Conservation (phyloP, 106 monocot genomes). For the Dendrobium nobile region DNA sequence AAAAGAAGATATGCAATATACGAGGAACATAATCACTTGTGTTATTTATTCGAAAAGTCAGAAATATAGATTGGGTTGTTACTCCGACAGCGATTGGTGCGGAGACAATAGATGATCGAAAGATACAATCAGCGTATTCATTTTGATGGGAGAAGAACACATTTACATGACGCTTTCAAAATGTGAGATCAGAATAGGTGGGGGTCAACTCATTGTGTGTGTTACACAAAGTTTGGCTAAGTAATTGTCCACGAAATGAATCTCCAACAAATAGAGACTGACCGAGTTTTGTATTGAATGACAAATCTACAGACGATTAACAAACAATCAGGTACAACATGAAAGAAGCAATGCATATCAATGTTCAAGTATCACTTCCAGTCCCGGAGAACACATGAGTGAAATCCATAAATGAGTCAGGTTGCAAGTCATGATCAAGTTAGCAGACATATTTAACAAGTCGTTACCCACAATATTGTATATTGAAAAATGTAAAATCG, state of each 20-base stretch:
- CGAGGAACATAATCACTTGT: conserved; percentile 1
- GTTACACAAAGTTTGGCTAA: neutral
- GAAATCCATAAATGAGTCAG: too few species aligned
- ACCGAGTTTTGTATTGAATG: neutral
- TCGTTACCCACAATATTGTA: neutral
- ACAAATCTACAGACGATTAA: too few species aligned
- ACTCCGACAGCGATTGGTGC: neutral
- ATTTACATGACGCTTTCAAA: neutral
- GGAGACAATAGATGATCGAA: too few species aligned
- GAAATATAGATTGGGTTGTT: neutral
- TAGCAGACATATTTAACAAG: neutral
- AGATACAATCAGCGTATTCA: neutral
- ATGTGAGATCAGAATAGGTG: neutral
- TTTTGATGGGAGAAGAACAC: neutral
- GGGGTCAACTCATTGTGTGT: neutral
- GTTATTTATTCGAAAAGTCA: too few species aligned
- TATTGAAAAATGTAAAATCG: too few species aligned
- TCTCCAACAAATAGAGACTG: neutral
- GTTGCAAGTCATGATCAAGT: too few species aligned
- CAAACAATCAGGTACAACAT: too few species aligned
- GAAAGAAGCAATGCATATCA: too few species aligned
- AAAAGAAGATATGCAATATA: neutral
- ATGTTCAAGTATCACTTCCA: too few species aligned
- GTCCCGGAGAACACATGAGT: too few species aligned
- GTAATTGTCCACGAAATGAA: neutral